Base-by-base conservation (phyloP, 2,329 filamentous ascomycete species). In the Cladosporium sp. region DNA sequence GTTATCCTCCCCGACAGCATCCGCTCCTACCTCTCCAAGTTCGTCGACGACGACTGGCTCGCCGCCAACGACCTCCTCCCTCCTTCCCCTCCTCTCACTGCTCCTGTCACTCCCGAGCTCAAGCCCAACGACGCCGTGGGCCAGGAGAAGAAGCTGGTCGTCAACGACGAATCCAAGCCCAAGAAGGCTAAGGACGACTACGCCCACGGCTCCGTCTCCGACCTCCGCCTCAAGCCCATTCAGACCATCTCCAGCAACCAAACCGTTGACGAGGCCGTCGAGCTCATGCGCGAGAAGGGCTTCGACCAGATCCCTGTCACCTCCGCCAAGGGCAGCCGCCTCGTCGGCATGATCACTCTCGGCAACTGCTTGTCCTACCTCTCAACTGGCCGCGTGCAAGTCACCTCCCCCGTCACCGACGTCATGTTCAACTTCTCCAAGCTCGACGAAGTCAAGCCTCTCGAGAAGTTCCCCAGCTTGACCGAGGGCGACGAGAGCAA, bases 21-120 rank as follows among this genome's bases (percentile, higher is more conserved):
- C 71, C 84, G 94, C 69, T 97, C 91, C 75, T 99, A 99, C 74
- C 85, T 99, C 24, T 93, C 89, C 78, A 99, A 99, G 83, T 99
- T 99, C 72, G 91, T 91, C 64, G 94, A 99, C 72, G 95, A 99
- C 71, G 94, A 97, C 78, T 99, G 94, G 95, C 86, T 99, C 57
- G 92, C 91, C 12, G 94, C 94, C 62, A 99, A 99, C 76, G 88
- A 93, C 71, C 89, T 99, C 22, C 83, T 97, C 24, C 84, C 90
- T 37, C 81, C 76, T 62, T 84, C 78, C 53, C 82, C 77, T 60
- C 79, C 71, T 50, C 73, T 71, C 55, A 78, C 73, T 45, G 71
- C 68, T 59, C 58, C 66, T 65, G 72, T 56, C 62, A 66, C 62
- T 57, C 63, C 73, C 61, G 66, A 70, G 15, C 48, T 53, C 62